Evolutionary conservation across 2,329 filamentous ascomycete species (phyloP).

Genomic region (Pyrenophora seminiperda): DNA sequence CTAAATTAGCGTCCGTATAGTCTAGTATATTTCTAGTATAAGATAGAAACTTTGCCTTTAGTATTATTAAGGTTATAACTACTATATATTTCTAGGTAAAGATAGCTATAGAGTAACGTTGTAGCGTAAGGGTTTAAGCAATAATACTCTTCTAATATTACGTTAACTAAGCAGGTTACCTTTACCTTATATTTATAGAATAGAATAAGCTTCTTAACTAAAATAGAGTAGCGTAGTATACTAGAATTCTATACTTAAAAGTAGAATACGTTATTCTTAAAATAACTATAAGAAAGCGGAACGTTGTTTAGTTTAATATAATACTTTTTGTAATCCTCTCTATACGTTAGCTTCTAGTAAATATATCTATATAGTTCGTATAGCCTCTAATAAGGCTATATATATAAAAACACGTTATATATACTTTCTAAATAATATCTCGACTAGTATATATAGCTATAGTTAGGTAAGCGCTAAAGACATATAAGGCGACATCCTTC

Average conservation of each 20-base stretch:
- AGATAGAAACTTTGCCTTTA: too few relatives aligned
- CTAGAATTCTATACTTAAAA: constrained; percentile 8
- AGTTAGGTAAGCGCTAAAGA: constrained; percentile 28
- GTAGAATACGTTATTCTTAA: constrained; percentile 19
- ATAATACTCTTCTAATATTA: constrained; percentile 48
- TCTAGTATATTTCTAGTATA: too few relatives aligned
- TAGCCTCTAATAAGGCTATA: constrained; percentile 31
- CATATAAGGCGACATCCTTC: constrained; percentile 39
- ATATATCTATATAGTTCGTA: constrained; percentile 32
- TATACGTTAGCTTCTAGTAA: constrained; percentile 37
- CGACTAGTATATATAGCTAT: constrained; percentile 36
- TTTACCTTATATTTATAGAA: constrained; percentile 61
- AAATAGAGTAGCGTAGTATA: constrained; percentile 55
- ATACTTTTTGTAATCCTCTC: constrained; percentile 34
- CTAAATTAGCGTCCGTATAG: constrained; percentile 36
- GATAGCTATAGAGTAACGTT: constrained; percentile 62
- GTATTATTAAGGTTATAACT: constrained; percentile 40
- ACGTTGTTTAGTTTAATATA: constrained; percentile 25
- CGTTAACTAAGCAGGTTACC: constrained; percentile 58
- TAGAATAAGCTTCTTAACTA: constrained; percentile 56
- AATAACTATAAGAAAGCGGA: constrained; percentile 37
- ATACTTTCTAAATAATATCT: constrained; percentile 40
- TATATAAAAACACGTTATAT: constrained; percentile 33
- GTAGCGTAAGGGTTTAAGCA: constrained; percentile 58
- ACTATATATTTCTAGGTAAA: constrained; percentile 56